These are phyloP conservation scores for Blepharisma undulans DNA, from an alignment of 169 alveolate species.

Conservation along the genomic window DNA sequence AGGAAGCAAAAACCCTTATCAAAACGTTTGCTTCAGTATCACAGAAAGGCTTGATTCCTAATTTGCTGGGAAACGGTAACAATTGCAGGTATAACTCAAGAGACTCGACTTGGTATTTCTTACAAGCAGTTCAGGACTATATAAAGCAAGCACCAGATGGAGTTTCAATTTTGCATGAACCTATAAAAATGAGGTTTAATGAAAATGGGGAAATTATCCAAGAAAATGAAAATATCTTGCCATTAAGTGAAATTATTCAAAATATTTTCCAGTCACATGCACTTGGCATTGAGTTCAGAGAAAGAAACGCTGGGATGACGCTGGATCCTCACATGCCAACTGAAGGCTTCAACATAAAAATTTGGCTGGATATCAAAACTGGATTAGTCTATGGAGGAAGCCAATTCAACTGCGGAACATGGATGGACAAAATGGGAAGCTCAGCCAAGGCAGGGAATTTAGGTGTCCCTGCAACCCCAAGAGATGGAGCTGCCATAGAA, in stretches of 20 bases:
- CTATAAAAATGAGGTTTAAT: background rate
- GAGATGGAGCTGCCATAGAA: conserved; percentile 97
- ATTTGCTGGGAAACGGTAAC: conserved; percentile 90
- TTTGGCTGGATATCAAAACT: conserved; percentile 74
- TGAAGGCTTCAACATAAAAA: conserved; percentile 91
- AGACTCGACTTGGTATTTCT: conserved; percentile 95
- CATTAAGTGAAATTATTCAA: conserved; percentile 81
- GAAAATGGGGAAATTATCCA: conserved; percentile 42
- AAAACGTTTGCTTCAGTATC: conserved; percentile 89
- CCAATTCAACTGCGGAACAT: conserved; percentile 92
- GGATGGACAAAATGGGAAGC: conserved; percentile 99
- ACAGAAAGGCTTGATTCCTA: conserved; percentile 93
- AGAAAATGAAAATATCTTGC: conserved; percentile 43
- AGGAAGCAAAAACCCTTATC: conserved; percentile 79
- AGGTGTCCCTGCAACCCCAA: conserved; percentile 87
- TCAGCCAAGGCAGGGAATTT: conserved; percentile 69
- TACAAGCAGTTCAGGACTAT: conserved; percentile 89
- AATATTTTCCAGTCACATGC: conserved; percentile 86
- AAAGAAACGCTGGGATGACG: conserved; percentile 93
- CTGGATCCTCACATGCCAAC: conserved; percentile 90
- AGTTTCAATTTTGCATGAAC: conserved; percentile 70
- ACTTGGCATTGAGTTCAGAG: conserved; percentile 89
- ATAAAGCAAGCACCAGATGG: conserved; percentile 79
- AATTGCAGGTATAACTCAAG: conserved; percentile 92
- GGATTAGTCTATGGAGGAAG: conserved; percentile 94